phyloP scores from a whole-genome alignment of 257 asterid species.

The Solanum rostratum region DNA sequence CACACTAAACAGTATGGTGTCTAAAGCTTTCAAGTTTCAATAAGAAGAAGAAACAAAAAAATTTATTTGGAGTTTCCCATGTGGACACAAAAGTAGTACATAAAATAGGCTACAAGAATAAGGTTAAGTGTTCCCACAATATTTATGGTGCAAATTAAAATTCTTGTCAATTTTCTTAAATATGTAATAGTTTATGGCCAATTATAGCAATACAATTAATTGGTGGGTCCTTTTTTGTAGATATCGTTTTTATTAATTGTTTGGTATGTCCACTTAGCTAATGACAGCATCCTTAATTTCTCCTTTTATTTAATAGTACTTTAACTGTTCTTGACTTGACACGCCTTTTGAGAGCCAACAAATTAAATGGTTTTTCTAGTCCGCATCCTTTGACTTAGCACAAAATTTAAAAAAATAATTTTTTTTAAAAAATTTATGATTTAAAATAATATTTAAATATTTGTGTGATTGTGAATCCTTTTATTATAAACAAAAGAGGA shows the following conservation, averaged over 20 bases:
- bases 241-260: not conserved
- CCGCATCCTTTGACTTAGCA: too few relatives aligned
- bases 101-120: not conserved
- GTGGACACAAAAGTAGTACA: not conserved
- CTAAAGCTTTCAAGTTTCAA: not conserved
- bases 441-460: too few relatives aligned
- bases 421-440: too few relatives aligned
- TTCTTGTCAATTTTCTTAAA: not conserved
- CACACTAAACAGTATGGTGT: not conserved
- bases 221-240: not conserved
- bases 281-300: not conserved
- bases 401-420: too few relatives aligned
- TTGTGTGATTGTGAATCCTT: fast-evolving
- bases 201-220: not conserved
- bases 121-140: not conserved
- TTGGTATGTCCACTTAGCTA: not conserved
- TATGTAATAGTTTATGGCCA: not conserved
- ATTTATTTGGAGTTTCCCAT: not conserved
- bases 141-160: not conserved
- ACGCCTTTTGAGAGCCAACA: not conserved
- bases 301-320: not conserved
- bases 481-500: too few relatives aligned
- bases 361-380: not conserved
- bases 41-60: not conserved
- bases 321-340: too few relatives aligned